Percentiles rank a stretch among this genome's conserved stretches.
Evolutionary conservation across 1,284 basidiomycete species (phyloP).

Genomic region (Ganoderma leucocontextum): DNA sequence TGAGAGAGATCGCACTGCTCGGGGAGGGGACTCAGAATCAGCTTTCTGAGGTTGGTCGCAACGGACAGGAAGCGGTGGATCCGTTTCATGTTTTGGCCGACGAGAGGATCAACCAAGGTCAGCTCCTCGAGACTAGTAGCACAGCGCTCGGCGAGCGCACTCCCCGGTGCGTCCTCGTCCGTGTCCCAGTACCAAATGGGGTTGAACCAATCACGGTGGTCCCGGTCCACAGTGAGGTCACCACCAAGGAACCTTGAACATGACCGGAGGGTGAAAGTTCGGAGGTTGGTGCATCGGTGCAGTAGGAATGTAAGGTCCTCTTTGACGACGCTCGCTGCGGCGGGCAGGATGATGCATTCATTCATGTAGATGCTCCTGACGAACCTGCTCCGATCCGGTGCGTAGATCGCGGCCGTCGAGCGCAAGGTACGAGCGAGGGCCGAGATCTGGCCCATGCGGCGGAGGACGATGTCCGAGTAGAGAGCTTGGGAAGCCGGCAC

Average conservation of each 20-base stretch:
- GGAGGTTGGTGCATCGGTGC: not conserved
- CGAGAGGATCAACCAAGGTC: not conserved
- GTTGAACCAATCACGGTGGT: not conserved
- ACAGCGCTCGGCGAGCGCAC: not conserved
- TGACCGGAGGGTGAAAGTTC: not conserved
- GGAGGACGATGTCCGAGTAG: conserved; percentile 12
- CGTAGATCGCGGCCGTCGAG: not conserved
- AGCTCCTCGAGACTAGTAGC: not conserved
- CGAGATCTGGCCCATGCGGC: conserved; percentile 14
- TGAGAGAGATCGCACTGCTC: not conserved
- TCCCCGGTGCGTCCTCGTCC: not conserved
- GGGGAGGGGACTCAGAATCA: not conserved
- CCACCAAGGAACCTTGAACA: not conserved
- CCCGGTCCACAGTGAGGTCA: not conserved
- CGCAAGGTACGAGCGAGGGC: conserved; percentile 15
- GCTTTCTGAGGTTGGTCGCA: not conserved
- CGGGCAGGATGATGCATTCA: not conserved
- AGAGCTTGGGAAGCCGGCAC: conserved; percentile 15
- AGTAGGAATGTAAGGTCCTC: conserved; percentile 12
- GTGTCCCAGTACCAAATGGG: not conserved
- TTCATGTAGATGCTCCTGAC: conserved; percentile 11
- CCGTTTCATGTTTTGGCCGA: not conserved
- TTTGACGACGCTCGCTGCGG: not conserved
- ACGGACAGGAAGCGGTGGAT: not conserved
- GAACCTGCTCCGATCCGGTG: conserved; percentile 5